Evolutionary conservation across 345 rosid genomes (phyloP).

Genomic region (Hevea brasiliensis): DNA sequence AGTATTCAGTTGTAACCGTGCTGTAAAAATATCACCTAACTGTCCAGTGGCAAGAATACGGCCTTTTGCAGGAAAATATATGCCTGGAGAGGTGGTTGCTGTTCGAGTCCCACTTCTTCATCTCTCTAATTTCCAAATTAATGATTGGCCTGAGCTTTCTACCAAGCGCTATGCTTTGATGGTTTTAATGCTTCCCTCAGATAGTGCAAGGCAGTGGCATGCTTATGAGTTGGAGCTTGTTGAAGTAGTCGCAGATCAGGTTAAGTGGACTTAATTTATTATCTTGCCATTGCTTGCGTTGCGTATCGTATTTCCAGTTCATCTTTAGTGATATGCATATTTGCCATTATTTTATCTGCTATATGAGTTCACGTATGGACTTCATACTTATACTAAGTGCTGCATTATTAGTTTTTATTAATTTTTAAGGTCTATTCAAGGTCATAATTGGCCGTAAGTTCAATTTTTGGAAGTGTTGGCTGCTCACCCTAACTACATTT

Average conservation of each 20-base stretch:
- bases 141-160: slow-evolving; percentile 98
- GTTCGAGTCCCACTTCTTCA: slow-evolving; percentile 96
- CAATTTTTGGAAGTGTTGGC: not conserved
- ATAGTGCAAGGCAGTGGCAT: slow-evolving; percentile 99
- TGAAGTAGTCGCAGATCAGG: slow-evolving; percentile 99
- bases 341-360: not conserved
- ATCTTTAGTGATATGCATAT: not conserved
- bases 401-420: not conserved
- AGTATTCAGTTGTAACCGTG: slow-evolving; percentile 70
- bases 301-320: not conserved
- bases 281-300: not conserved
- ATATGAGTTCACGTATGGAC: too few relatives aligned
- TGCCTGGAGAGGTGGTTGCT: slow-evolving; percentile 93
- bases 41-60: slow-evolving; percentile 82
- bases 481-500: not conserved
- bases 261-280: slow-evolving; percentile 12
- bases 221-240: slow-evolving; percentile 94
- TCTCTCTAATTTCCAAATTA: slow-evolving; percentile 92
- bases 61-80: slow-evolving; percentile 75
- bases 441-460: not conserved
- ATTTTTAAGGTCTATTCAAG: not conserved
- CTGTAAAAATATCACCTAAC: slow-evolving; percentile 82
- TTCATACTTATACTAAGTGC: not conserved
- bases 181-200: slow-evolving; percentile 98
- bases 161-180: slow-evolving; percentile 89